Conservation (phyloP, 164 flowering plant species). For the Houttuynia cordata region DNA sequence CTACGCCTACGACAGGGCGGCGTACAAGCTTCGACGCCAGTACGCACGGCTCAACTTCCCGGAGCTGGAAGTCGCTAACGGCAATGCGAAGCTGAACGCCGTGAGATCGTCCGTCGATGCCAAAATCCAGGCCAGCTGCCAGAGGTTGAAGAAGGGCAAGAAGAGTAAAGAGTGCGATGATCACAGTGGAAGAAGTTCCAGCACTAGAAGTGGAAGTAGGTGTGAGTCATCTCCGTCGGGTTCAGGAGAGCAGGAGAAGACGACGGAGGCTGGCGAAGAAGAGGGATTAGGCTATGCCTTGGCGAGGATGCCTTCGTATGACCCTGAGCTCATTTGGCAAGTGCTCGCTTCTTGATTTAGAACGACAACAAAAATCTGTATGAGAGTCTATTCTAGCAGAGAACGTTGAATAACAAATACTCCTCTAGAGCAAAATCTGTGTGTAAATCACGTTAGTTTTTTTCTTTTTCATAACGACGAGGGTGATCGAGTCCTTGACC, state of each 20-base stretch:
- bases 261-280: not conserved
- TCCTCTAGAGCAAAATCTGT: no score
- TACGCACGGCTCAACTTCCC: slow-evolving; percentile 89
- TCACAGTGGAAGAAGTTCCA: slow-evolving; percentile 1
- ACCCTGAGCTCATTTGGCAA: slow-evolving; percentile 1
- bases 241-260: not conserved
- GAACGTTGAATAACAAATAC: no score
- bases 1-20: slow-evolving; percentile 86
- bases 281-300: not conserved
- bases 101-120: slow-evolving; percentile 59
- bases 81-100: slow-evolving; percentile 27
- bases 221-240: not conserved
- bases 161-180: not conserved
- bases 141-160: slow-evolving; percentile 40
- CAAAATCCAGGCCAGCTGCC: slow-evolving; percentile 75
- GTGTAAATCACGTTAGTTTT: no score
- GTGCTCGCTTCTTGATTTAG: not conserved
- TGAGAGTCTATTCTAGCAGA: no score
- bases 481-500: no score
- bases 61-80: slow-evolving; percentile 33
- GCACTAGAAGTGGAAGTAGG: no score
- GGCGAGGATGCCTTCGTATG: not conserved
- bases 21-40: slow-evolving; percentile 81
- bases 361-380: no score
- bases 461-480: no score